A percentile compares a stretch with the other conserved stretches of the same genome.
Evolutionary conservation across 2,329 filamentous ascomycete species (phyloP).

Genomic region (Nemania diffusa): DNA sequence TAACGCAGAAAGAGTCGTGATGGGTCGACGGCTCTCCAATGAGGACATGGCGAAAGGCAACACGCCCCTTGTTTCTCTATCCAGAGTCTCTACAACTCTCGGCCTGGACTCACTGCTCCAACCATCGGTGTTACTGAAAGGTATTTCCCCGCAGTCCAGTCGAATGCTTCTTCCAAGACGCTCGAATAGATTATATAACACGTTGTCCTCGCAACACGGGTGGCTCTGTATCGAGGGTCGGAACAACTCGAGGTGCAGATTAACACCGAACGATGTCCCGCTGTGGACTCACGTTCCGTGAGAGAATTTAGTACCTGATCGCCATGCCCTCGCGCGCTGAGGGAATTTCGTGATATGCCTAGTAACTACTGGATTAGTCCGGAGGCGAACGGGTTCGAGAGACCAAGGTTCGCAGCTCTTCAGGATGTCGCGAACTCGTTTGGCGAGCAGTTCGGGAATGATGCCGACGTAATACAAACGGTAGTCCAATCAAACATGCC

Average conservation of each 20-base stretch:
- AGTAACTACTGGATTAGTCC: conserved; percentile 34
- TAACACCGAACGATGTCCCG: conserved; percentile 34
- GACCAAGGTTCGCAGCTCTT: conserved; percentile 18
- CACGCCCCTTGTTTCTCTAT: conserved; percentile 19
- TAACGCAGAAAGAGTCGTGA: conserved; percentile 29
- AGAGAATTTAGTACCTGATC: conserved; percentile 38
- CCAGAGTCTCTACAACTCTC: conserved; percentile 16
- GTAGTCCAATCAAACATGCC: conserved; percentile 18
- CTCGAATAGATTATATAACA: conserved; percentile 31
- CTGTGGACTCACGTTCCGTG: conserved; percentile 30
- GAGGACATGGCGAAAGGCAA: conserved; percentile 17
- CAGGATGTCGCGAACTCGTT: conserved; percentile 11
- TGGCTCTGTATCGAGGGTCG: conserved; percentile 5
- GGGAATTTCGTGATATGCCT: conserved; percentile 17
- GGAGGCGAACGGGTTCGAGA: conserved; percentile 34
- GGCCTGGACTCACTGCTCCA: conserved; percentile 40
- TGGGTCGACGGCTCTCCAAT: conserved; percentile 24
- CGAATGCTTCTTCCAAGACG: conserved; percentile 39
- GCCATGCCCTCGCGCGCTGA: conserved; percentile 11
- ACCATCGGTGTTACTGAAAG: conserved; percentile 47
- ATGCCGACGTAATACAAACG: conserved; percentile 31
- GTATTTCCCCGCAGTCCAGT: conserved; percentile 48
- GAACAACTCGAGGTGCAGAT: conserved; percentile 25
- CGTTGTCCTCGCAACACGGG: conserved; percentile 18
- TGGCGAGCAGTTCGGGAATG: conserved; percentile 30